phyloP scores from a whole-genome alignment of 352 stramenopile genomes.

The Globisporangium lucens region DNA sequence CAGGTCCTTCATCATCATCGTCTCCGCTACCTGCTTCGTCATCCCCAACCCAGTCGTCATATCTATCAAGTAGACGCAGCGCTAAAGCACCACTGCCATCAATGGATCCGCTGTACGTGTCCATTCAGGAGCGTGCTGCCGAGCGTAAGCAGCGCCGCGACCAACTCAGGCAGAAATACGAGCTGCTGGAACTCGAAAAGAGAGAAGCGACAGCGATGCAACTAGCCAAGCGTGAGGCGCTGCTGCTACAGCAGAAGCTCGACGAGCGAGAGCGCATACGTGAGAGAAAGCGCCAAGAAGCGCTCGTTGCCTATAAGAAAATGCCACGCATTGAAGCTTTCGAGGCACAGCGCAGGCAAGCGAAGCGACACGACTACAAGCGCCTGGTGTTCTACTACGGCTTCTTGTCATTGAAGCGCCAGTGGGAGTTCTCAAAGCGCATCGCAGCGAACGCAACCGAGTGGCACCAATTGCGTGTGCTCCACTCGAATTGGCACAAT shows the following conservation, averaged over 20 bases:
- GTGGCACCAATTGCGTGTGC: constrained; percentile 46
- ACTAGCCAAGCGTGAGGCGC: constrained; percentile 37
- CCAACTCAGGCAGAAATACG: constrained; percentile 48
- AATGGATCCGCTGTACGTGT: constrained; percentile 41
- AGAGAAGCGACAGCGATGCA: constrained; percentile 33
- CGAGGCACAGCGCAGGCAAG: constrained; percentile 24
- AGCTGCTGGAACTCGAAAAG: constrained; percentile 47
- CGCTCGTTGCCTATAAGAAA: constrained; percentile 28
- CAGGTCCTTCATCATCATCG: not conserved
- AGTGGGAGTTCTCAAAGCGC: constrained; percentile 26
- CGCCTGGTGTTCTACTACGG: constrained; percentile 53
- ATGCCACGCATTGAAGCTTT: constrained; percentile 28
- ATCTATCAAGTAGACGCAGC: too few relatives aligned
- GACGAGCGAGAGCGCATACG: constrained; percentile 38
- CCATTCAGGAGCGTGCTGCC: constrained; percentile 53
- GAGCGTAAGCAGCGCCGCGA: constrained; percentile 57
- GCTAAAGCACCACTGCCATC: not conserved
- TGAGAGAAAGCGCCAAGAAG: constrained; percentile 38
- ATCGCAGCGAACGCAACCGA: constrained; percentile 27
- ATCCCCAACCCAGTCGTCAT: not conserved
- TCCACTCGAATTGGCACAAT: constrained; percentile 34
- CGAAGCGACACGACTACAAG: constrained; percentile 28
- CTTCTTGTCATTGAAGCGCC: constrained; percentile 37
- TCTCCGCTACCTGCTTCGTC: not conserved
- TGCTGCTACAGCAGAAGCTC: constrained; percentile 33